Evolutionary conservation across 495 filamentous ascomycete genomes (phyloP).

Genomic region (Cercophora samala): DNA sequence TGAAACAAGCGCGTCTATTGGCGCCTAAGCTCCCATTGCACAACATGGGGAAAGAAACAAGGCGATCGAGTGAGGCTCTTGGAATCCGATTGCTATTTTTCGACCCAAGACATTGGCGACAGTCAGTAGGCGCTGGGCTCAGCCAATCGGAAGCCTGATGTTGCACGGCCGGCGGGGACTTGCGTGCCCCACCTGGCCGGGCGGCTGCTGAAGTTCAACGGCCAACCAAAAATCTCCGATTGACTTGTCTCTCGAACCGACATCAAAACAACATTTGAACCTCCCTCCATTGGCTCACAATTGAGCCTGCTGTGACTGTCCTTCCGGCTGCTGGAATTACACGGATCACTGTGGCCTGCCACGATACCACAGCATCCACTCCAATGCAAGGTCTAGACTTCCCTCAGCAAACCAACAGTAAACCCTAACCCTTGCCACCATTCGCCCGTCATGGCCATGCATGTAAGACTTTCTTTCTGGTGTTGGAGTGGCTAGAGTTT

Average conservation of each 20-base stretch:
- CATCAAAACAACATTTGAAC: not conserved
- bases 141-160: not conserved
- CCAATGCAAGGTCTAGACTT: not conserved
- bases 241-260: not conserved
- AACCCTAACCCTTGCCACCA: too few relatives aligned
- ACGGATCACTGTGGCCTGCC: not conserved
- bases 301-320: not conserved
- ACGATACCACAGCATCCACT: not conserved
- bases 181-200: not conserved
- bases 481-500: too few relatives aligned
- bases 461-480: too few relatives aligned
- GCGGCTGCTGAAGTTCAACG: constrained; percentile 4
- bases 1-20: constrained; percentile 7
- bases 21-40: constrained; percentile 2
- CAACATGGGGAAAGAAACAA: not conserved
- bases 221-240: constrained; percentile 4
- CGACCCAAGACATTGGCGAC: not conserved
- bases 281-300: not conserved
- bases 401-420: too few relatives aligned
- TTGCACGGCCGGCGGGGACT: not conserved
- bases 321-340: not conserved
- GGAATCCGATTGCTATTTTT: constrained; percentile 1
- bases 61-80: constrained; percentile 2
- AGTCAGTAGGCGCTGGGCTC: not conserved
- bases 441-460: too few relatives aligned